Evolutionary conservation across 164 flowering plant species (phyloP).

Genomic region (Vitis amurensis): DNA sequence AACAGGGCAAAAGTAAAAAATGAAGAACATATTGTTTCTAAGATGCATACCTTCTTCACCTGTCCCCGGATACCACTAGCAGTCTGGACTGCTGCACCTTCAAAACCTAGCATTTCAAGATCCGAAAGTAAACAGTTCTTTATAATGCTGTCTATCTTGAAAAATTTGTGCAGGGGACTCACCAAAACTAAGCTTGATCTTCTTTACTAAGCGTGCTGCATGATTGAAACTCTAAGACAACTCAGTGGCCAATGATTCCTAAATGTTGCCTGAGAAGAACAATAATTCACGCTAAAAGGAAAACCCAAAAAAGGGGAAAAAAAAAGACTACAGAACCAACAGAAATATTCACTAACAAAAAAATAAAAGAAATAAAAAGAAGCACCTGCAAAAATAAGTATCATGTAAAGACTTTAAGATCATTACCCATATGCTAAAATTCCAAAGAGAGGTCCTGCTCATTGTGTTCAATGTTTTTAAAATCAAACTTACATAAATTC

Average conservation of each 20-base stretch:
- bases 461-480: too few species aligned
- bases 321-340: constrained; percentile 2
- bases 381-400: neutral
- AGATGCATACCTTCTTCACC: constrained; percentile 77
- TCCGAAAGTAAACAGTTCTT: constrained; percentile 92
- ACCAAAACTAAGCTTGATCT: constrained; percentile 89
- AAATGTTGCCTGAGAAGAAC: constrained; percentile 61
- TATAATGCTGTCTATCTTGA: constrained; percentile 90
- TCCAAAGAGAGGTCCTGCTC: neutral
- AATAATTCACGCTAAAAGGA: too few species aligned
- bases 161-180: constrained; percentile 83
- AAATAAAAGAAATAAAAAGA: neutral
- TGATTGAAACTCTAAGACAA: constrained; percentile 83
- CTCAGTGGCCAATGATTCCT: constrained; percentile 88
- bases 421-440: neutral
- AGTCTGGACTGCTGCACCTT: constrained; percentile 88
- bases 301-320: too few species aligned
- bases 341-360: neutral
- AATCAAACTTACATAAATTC: too few species aligned
- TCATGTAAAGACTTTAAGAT: too few species aligned
- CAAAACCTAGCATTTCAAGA: constrained; percentile 93
- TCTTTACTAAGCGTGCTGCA: constrained; percentile 71
- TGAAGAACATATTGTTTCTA: neutral
- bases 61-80: constrained; percentile 97
- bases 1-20: neutral